Base-by-base conservation (phyloP, 2,329 filamentous ascomycete genomes). In the Pyricularia grisea region DNA sequence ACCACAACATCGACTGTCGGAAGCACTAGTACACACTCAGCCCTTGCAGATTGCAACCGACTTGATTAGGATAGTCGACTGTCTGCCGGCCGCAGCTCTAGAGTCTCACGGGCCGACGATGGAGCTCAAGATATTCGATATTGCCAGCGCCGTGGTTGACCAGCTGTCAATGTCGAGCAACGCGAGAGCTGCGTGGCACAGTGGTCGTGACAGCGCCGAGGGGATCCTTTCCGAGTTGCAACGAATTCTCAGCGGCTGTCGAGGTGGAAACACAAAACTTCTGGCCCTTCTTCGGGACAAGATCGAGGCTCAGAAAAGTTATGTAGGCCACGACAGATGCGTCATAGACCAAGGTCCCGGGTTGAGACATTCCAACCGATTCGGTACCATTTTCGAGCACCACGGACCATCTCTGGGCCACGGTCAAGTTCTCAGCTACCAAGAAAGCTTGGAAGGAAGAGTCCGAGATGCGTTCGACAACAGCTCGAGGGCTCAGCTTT, bases 71-170 rank as follows among this genome's bases (percentile, higher is more conserved):
- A 74, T 81, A 3, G 79, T 84, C 6, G 78, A 78, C 1, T 76
- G 78, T 4, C 75, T 85, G 3, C 83, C 83, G 0, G 78, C 77
- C 67, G 75, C 81, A 0, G 83, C 82, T 0, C 77, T 85, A 3
- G 82, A 85, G 70, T 82, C 82, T 0, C 83, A 85, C 68, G 83
- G 83, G 0, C 79, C 82, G 4, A 80, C 80, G 0, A 79, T 85
- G 72, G 82, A 83, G 72, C 80, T 80, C 72, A 83, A 83, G 67
- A 81, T 81, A 2, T 83, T 79, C 67, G 81, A 83, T 69, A 83
- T 83, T 64, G 81, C 81, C 0, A 81, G 77, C 12, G 80, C 80
- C 0, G 80, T 83, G 0, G 77, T 78, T 23, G 81, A 83, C 33
- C 78, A 78, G 1, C 74, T 81, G 65, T 73, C 77, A 71, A 61